Percentiles rank a stretch among this genome's conserved stretches.
Conservation (phyloP, 768 basidiomycete species). For the Panellus pusillus region DNA sequence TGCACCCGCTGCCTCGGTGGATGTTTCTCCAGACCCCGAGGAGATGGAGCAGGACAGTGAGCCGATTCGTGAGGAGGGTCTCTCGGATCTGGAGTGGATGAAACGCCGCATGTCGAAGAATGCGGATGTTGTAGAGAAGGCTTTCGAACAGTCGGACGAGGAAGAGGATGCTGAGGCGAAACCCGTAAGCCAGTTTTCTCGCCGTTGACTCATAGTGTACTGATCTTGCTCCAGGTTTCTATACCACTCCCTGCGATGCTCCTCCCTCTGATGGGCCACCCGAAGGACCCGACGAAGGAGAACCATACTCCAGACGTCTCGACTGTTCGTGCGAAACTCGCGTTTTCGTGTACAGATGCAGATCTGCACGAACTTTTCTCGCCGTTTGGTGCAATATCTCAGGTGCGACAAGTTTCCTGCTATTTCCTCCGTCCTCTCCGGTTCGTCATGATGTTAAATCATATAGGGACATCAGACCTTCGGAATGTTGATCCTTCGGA, state of each 20-base stretch:
- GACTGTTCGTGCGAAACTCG: slow-evolving; percentile 95
- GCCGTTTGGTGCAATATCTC: slow-evolving; percentile 69
- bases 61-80: slow-evolving; percentile 31
- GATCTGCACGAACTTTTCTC: slow-evolving; percentile 69
- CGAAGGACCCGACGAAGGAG: slow-evolving; percentile 40
- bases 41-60: slow-evolving; percentile 23
- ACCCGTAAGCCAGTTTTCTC: too few relatives aligned
- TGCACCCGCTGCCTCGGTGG: too few relatives aligned
- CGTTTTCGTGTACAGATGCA: slow-evolving; percentile 75
- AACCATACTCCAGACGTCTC: slow-evolving; percentile 72
- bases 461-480: slow-evolving; percentile 70
- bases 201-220: too few relatives aligned
- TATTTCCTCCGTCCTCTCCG: too few relatives aligned
- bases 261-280: slow-evolving; percentile 20
- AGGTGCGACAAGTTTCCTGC: slow-evolving; percentile 52
- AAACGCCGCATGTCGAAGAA: too few relatives aligned
- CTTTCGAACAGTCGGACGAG: slow-evolving; percentile 63
- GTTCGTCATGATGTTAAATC: slow-evolving; percentile 46
- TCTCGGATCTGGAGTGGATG: slow-evolving; percentile 76
- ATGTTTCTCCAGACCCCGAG: too few relatives aligned
- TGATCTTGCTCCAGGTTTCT: too few relatives aligned
- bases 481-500: slow-evolving; percentile 61
- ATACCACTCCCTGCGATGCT: slow-evolving; percentile 6
- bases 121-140: slow-evolving; percentile 49
- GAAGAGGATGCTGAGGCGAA: slow-evolving; percentile 35